Evolutionary conservation across 768 basidiomycete genomes (phyloP), one percentile per base, ranked within the genome.

Genomic region (Cubamyces lactineus): DNA sequence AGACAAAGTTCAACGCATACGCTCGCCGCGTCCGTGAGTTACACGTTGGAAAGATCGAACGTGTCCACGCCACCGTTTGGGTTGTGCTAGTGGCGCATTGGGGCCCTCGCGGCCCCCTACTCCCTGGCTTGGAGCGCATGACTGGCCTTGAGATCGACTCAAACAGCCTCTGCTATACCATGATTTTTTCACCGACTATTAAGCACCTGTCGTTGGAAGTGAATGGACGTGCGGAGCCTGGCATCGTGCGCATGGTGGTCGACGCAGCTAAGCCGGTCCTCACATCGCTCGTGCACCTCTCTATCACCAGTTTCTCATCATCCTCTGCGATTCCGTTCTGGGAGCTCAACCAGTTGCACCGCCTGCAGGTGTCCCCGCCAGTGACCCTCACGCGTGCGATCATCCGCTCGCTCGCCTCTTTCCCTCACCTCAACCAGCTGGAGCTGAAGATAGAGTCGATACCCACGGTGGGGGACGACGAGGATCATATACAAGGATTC

Each of bases 41-140:
- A 5, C 23, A 43, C 24, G 41, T 54, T 21, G 40, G 53, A 9
- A 17, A 54, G 12, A 39, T 21, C 13, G 17, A n/a, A 5, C 4
- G 19, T 4, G 24, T 30, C 12, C 40, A 30, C 26, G 5, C 41
- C n/a, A 42, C 21, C n/a, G 26, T 45, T 2, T 43, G 38, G 53
- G 26, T 26, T 2, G 15, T 38, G 5, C 9, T 34, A 1, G 15
- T 51, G 30, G n/a, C 50, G 1, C 30, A 21, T 2, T 16, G 28
- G 24, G 34, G 17, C 8, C 30, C 50, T 34, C 30, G 28, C 8
- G 30, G 30, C 17, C 15, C 30, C 8, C 34, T 51, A 2, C 50
- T 51, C 7, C 50, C 50, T 13, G 30, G 50, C n/a, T n/a, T 51
- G 50, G 50, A 34, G 34, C 50, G 50, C 12, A n/a, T 51, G 19